Evolutionary conservation across 306 rosid species (phyloP).

Genomic region (Cucumis hystrix): DNA sequence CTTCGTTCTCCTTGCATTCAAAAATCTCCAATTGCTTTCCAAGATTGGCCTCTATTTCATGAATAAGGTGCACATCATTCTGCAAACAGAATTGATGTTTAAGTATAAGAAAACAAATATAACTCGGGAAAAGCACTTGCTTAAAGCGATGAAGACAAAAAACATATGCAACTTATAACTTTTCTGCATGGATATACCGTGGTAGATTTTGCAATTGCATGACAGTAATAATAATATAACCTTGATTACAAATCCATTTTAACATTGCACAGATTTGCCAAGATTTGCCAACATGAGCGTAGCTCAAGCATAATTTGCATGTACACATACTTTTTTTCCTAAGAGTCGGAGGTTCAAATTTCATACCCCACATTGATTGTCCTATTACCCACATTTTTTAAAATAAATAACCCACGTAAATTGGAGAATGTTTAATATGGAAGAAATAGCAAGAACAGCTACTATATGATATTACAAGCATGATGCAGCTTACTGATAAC

Average conservation of each 20-base stretch:
- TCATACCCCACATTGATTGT: too few relatives aligned
- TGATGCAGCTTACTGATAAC: not conserved
- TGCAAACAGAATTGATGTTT: conserved; percentile 17
- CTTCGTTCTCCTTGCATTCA: conserved; percentile 69
- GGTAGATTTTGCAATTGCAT: not conserved
- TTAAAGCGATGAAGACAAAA: not conserved
- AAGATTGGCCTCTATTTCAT: conserved; percentile 49
- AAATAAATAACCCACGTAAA: not conserved
- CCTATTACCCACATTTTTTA: too few relatives aligned
- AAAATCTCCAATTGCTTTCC: conserved; percentile 48
- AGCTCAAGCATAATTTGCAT: not conserved
- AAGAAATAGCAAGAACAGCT: not conserved
- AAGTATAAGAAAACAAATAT: not conserved
- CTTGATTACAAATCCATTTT: not conserved
- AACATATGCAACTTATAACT: not conserved
- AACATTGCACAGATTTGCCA: not conserved
- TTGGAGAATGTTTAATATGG: not conserved
- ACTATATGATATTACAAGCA: not conserved
- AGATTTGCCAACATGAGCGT: not conserved
- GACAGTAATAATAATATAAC: not conserved
- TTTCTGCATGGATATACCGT: not conserved
- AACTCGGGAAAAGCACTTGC: not conserved
- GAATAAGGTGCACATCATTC: conserved; percentile 63
- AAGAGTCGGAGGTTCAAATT: too few relatives aligned
- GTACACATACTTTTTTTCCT: too few relatives aligned